Evolutionary conservation across 2,329 filamentous ascomycete species (phyloP).

Genomic region (Stagonosporopsis chrysanthemi): DNA sequence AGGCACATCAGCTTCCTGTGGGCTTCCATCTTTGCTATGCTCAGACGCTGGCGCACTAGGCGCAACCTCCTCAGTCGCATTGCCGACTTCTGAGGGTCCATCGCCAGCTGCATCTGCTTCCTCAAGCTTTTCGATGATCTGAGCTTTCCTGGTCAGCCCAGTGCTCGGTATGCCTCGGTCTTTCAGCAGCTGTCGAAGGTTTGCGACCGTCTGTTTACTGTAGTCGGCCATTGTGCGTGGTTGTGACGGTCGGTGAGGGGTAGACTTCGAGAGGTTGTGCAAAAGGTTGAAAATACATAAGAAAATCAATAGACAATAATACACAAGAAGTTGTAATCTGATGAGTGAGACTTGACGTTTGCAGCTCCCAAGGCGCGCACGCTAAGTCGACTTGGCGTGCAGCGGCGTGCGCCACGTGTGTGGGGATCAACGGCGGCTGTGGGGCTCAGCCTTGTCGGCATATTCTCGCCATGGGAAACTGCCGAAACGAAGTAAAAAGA

Average conservation of each 20-base stretch:
- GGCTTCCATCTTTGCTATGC: slow-evolving; percentile 12
- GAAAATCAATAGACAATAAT: neutral
- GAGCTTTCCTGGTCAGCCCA: slow-evolving; percentile 57
- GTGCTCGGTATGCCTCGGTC: slow-evolving; percentile 56
- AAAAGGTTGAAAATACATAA: neutral
- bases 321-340: neutral
- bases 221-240: slow-evolving; percentile 50
- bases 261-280: neutral
- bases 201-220: slow-evolving; percentile 56
- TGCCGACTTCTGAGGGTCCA: slow-evolving; percentile 19
- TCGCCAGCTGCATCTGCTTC: slow-evolving; percentile 32
- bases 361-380: slow-evolving; percentile 14
- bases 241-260: neutral
- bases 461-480: neutral
- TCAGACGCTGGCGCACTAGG: slow-evolving; percentile 6
- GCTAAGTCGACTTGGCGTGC: slow-evolving; percentile 18
- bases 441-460: slow-evolving; percentile 18
- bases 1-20: slow-evolving; percentile 16
- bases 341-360: slow-evolving; percentile 4
- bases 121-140: slow-evolving; percentile 57
- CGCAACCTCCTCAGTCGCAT: slow-evolving; percentile 20
- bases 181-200: slow-evolving; percentile 56
- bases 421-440: slow-evolving; percentile 12
- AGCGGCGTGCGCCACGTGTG: slow-evolving; percentile 14
- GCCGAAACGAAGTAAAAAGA: neutral